A percentile compares a stretch with the other conserved stretches of the same genome.
Evolutionary conservation across 2,329 filamentous ascomycete genomes (phyloP).

Genomic region (Geoglossum cookeanum): DNA sequence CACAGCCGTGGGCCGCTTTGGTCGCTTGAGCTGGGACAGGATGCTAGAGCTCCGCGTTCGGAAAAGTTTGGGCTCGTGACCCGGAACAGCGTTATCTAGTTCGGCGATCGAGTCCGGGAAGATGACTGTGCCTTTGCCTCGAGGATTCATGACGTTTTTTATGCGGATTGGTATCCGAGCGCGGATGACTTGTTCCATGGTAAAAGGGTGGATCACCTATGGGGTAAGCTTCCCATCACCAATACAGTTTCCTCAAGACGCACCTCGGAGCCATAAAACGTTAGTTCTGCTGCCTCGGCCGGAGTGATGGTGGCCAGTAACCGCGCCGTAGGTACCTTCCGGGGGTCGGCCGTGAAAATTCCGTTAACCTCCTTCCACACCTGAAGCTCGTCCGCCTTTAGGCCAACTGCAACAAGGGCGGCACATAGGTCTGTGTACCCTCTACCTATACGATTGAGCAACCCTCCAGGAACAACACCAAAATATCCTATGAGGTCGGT

Average conservation of each 20-base stretch:
- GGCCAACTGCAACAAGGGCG: conserved; percentile 72
- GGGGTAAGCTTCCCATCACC: neutral
- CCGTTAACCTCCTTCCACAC: conserved; percentile 99
- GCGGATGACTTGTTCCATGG: conserved; percentile 78
- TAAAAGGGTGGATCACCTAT: conserved; percentile 91
- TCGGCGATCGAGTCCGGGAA: conserved; percentile 51
- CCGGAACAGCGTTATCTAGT: conserved; percentile 31
- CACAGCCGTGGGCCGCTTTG: conserved; percentile 42
- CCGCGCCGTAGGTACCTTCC: conserved; percentile 81
- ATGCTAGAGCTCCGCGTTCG: conserved; percentile 28
- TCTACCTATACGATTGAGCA: conserved; percentile 80
- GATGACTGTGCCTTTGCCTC: conserved; percentile 60
- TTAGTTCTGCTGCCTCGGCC: conserved; percentile 86
- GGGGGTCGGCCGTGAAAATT: conserved; percentile 72
- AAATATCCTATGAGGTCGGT: conserved; percentile 66
- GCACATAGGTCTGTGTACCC: conserved; percentile 96
- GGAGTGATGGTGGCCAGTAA: conserved; percentile 81
- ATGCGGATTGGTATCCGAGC: conserved; percentile 74
- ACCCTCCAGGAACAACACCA: conserved; percentile 73
- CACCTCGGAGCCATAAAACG: conserved; percentile 33
- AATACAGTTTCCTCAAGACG: neutral
- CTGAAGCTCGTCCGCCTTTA: conserved; percentile 76
- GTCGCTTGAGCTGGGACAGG: conserved; percentile 25
- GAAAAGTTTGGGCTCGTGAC: conserved; percentile 38
- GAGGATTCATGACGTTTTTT: conserved; percentile 80